These are phyloP conservation scores for Fusarium albosuccineum DNA, from an alignment of 2,329 filamentous ascomycete species.

Conservation along the genomic window DNA sequence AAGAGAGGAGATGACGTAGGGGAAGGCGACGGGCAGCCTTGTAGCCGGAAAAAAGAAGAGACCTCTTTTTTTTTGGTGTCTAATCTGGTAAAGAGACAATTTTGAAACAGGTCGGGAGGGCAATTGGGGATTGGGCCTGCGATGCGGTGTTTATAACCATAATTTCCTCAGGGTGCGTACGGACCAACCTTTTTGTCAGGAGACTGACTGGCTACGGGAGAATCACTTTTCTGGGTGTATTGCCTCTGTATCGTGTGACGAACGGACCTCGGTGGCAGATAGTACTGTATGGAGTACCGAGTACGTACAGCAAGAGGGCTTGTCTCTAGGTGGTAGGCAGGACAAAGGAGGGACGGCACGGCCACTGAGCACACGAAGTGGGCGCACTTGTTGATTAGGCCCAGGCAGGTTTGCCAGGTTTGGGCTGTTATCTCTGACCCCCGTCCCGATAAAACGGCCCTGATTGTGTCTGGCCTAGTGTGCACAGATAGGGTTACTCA, in stretches of 20 bases:
- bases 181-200: conserved; percentile 24
- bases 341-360: not conserved
- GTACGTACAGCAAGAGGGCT: conserved; percentile 11
- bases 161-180: conserved; percentile 18
- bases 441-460: conserved; percentile 10
- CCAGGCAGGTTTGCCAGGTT: conserved; percentile 16
- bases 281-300: conserved; percentile 21
- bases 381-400: conserved; percentile 29
- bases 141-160: conserved; percentile 34
- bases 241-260: conserved; percentile 25
- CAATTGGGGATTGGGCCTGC: conserved; percentile 3
- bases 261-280: conserved; percentile 10
- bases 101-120: not conserved
- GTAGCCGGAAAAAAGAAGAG: not conserved
- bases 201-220: conserved; percentile 1
- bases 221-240: conserved; percentile 2
- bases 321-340: no score
- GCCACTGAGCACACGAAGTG: conserved; percentile 18
- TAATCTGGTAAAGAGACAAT: not conserved
- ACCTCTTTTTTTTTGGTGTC: not conserved
- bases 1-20: conserved; percentile 19
- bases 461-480: not conserved
- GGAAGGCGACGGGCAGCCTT: conserved; percentile 43
- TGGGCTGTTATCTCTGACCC: conserved; percentile 37
- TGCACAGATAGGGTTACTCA: conserved; percentile 2